Base-by-base conservation (phyloP, 495 filamentous ascomycete species). In the Poronia punctata region DNA sequence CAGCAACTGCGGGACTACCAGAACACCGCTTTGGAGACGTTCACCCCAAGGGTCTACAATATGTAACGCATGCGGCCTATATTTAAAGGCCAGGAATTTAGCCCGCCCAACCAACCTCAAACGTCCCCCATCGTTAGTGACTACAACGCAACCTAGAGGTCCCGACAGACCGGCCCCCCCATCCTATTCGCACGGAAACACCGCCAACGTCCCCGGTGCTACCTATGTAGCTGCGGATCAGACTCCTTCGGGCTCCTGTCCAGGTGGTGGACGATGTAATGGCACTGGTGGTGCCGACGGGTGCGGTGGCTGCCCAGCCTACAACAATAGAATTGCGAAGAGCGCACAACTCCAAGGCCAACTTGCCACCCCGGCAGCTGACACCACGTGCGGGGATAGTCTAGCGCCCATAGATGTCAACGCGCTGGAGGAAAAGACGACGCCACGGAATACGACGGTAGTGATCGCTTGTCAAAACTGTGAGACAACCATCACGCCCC, bases 391-490 rank as follows among this genome's bases (percentile, higher is more conserved):
- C 18, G 62, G 65, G 12, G 64, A 64, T 5, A 47, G 46, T 1
- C 64, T 65, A 20, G 47, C 62, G 12, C 64, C 62, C 5, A 68
- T 70, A 40, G 68, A 70, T 18, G 60, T 74, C 31, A 67, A 64
- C 26, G 70, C 69, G 15, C 52, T 68, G 22, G 63, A 70, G 34
- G 35, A 40, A 25, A 40, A 46, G 31, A 52, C 59, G 11, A 59
- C 65, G 27, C 53, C 50, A 32, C 65, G 67, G 44, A 80, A 76
- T 41, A 80, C 78, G 2, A 87, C 83, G 21, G 78, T 93, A 18
- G 75, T 96, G 18, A 83, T 94, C 37, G 88, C 92, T 14, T 99
- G 92, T 50, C 90, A 96, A 53, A 99, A 99, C 55, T 99, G 92
- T 62, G 86, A 83, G 12, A 99, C 93, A 26, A 97, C 90, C 1